Evolutionary conservation across 106 monocot species (phyloP).

Genomic region (Xerophyta viscosa): DNA sequence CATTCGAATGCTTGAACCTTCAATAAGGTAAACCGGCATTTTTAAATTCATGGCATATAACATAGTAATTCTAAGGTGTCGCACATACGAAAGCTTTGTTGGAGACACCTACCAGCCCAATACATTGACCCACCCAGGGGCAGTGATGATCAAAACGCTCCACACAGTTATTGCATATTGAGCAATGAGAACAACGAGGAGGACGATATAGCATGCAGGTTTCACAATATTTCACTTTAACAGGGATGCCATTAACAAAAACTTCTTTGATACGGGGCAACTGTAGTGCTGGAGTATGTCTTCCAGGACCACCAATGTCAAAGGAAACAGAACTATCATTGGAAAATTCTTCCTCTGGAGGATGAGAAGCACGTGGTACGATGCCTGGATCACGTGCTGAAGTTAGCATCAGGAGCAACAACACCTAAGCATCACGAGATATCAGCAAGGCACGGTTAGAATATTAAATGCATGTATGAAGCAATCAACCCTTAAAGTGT

Average conservation of each 20-base stretch:
- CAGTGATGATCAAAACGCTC: slow-evolving; percentile 96
- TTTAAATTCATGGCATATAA: no score
- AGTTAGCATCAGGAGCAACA: slow-evolving; percentile 55
- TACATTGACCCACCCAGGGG: slow-evolving; percentile 98
- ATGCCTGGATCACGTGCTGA: slow-evolving; percentile 85
- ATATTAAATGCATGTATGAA: neutral
- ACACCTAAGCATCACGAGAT: slow-evolving; percentile 27
- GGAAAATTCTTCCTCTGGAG: slow-evolving; percentile 79
- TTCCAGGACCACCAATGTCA: slow-evolving; percentile 21
- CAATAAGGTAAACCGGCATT: no score
- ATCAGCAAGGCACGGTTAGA: neutral
- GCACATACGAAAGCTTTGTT: neutral
- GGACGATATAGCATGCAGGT: slow-evolving; percentile 96
- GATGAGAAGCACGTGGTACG: slow-evolving; percentile 75
- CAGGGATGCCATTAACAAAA: slow-evolving; percentile 51
- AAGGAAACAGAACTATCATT: slow-evolving; percentile 25
- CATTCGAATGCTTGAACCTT: no score
- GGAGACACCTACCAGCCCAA: slow-evolving; percentile 55
- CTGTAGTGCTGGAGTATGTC: slow-evolving; percentile 47
- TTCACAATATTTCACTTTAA: slow-evolving; percentile 88
- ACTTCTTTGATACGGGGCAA: slow-evolving; percentile 80
- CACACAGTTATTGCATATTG: slow-evolving; percentile 95
- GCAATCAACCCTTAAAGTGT: neutral
- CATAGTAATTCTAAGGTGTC: no score
- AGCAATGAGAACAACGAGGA: slow-evolving; percentile 93